These are phyloP conservation scores for Fusarium tupiense DNA, from an alignment of 2,329 filamentous ascomycete genomes.

Conservation along the genomic window DNA sequence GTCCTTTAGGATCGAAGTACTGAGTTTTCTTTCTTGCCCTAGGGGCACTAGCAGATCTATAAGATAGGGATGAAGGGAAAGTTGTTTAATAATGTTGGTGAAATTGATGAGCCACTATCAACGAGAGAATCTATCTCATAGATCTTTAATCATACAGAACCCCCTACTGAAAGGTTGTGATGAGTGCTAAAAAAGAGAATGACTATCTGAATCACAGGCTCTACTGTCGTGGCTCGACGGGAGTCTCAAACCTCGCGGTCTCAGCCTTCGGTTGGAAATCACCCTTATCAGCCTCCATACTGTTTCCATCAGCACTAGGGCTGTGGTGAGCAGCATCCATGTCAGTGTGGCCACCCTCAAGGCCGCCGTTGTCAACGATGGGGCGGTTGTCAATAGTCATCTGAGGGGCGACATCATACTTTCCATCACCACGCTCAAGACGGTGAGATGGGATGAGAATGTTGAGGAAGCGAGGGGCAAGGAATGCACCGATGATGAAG, in stretches of 20 bases:
- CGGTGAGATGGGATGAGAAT: slow-evolving; percentile 22
- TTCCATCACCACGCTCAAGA: slow-evolving; percentile 24
- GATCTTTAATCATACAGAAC: background rate
- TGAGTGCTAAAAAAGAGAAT: no score
- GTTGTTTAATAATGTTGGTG: background rate
- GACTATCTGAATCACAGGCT: background rate
- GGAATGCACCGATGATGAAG: slow-evolving; percentile 29
- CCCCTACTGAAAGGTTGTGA: fast-evolving
- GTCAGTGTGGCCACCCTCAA: slow-evolving; percentile 11
- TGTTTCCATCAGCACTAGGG: slow-evolving; percentile 14
- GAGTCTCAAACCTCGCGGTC: background rate
- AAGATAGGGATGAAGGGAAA: background rate
- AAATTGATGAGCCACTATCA: background rate
- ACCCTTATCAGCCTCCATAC: slow-evolving; percentile 20
- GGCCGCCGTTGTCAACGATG: slow-evolving; percentile 9
- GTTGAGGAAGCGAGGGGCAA: slow-evolving; percentile 27
- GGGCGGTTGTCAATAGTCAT: slow-evolving; percentile 25
- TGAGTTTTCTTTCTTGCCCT: background rate
- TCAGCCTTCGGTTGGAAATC: background rate
- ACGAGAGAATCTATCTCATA: background rate
- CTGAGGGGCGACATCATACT: slow-evolving; percentile 32
- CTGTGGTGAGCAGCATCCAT: background rate
- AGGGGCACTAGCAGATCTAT: no score
- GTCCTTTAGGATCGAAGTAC: fast-evolving
- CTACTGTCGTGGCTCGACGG: slow-evolving; percentile 2